Base-by-base conservation (phyloP, 2,329 filamentous ascomycete genomes). In the Malbranchea zuffiana region DNA sequence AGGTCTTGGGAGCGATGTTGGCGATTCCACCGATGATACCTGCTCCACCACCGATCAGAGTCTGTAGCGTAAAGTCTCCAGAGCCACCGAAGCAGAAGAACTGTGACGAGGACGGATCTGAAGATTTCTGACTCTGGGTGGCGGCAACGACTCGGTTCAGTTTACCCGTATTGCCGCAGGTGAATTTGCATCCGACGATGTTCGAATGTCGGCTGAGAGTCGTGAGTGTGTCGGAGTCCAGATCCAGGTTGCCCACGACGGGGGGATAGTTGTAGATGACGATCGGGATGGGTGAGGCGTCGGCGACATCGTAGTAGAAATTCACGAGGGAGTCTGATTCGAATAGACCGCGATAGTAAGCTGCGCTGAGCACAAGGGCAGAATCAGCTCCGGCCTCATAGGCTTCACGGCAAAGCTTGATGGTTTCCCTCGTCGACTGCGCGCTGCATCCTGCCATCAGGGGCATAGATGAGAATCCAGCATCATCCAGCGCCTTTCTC, bases 191-290 rank as follows among this genome's bases (percentile, higher is more conserved):
- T 44, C 85, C 85, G 44, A 86, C 66, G 52, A 93, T 84, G 62
- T 92, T 92, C 47, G 78, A 75, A 62, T 92, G 84, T 55, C 77
- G 65, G 29, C 80, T 81, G 24, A 93, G 74, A 55, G 72, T 73
- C 64, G 90, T 84, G 51, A 93, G 73, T 42, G 88, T 71, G 56
- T 93, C 85, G 41, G 81, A 87, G 68, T 90, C 83, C 74, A 93
- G 80, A 59, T 93, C 85, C 53, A 92, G 81, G 34, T 85, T 85
- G 4, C 82, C 73, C 4, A 90, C 85, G 33, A 83, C 85, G 35
- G 83, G 84, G 1, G 85, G 85, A 65, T 90, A 93, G 68, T 92
- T 93, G 73, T 93, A 93, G 32, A 93, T 66, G 46, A 92, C 73
- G 37, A 93, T 59, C n/a, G 83, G 82, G 6, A 90, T 63, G 4